Conservation (phyloP, 2,329 filamentous ascomycete genomes). For the Pestalotiopsis sp. region DNA sequence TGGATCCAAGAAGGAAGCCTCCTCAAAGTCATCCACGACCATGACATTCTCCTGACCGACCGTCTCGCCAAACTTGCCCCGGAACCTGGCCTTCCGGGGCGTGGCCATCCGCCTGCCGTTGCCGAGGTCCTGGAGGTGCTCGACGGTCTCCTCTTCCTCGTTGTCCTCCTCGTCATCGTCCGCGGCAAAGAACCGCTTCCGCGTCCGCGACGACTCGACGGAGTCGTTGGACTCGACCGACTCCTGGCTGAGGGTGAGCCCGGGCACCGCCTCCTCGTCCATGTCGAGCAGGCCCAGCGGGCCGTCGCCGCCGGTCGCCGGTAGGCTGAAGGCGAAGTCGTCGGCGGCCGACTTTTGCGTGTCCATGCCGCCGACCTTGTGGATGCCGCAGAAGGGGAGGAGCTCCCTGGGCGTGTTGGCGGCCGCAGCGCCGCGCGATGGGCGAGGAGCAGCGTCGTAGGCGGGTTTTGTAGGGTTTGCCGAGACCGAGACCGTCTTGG, state of each 20-base stretch:
- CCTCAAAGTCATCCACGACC: conserved; percentile 63
- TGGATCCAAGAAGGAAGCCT: conserved; percentile 66
- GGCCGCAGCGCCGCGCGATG: conserved; percentile 26
- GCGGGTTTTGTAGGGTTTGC: conserved; percentile 13
- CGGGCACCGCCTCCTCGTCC: conserved; percentile 42
- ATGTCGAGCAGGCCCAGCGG: conserved; percentile 16
- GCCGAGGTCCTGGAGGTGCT: conserved; percentile 27
- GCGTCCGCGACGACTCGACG: conserved; percentile 25
- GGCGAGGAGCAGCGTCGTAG: conserved; percentile 20
- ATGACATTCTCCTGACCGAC: conserved; percentile 50
- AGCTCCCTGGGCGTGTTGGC: conserved; percentile 59
- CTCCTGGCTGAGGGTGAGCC: conserved; percentile 58
- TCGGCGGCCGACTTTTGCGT: conserved; percentile 49
- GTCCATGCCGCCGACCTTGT: conserved; percentile 72
- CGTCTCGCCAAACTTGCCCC: conserved; percentile 21
- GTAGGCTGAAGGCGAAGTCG: conserved; percentile 19
- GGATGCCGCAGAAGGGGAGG: conserved; percentile 78
- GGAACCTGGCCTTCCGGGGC: conserved; percentile 35
- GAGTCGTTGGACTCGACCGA: conserved; percentile 43
- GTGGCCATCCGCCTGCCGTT: conserved; percentile 52
- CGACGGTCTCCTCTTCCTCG: conserved; percentile 41
- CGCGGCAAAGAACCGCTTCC: conserved; percentile 49
- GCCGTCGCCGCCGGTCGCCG: conserved; percentile 4
- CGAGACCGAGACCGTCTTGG: background rate
- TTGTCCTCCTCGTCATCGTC: too few species aligned